Evolutionary conservation across 345 rosid genomes (phyloP).

Genomic region (Isatis tinctoria): DNA sequence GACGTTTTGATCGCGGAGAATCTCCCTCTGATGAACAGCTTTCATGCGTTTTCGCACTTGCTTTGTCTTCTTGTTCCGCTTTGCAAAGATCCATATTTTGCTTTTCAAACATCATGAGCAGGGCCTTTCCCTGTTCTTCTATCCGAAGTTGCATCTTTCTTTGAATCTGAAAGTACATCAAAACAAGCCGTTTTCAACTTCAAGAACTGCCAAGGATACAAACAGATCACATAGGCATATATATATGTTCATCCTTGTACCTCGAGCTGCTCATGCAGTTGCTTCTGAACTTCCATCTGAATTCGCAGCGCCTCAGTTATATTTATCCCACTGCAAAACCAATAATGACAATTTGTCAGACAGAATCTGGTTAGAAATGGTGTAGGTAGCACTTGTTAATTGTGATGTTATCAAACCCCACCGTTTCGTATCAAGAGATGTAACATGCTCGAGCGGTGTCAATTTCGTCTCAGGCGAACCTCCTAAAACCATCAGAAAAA

Average conservation of each 20-base stretch:
- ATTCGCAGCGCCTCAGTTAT: constrained; percentile 84
- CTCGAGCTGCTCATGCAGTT: constrained; percentile 70
- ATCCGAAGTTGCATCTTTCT: constrained; percentile 70
- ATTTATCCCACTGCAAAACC: constrained; percentile 55
- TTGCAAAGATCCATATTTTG: constrained; percentile 53
- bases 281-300: constrained; percentile 91
- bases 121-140: constrained; percentile 78
- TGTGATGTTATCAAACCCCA: constrained; percentile 35
- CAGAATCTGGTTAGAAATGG: background rate
- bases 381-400: background rate
- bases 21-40: constrained; percentile 18
- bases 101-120: constrained; percentile 60
- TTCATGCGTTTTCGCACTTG: constrained; percentile 24
- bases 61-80: constrained; percentile 31
- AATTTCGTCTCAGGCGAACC: constrained; percentile 55
- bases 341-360: background rate
- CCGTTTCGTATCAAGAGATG: constrained; percentile 73
- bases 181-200: background rate
- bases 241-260: constrained; percentile 13
- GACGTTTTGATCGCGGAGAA: constrained; percentile 50
- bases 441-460: constrained; percentile 56
- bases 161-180: constrained; percentile 56
- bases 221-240: background rate
- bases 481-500: constrained; percentile 35
- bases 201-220: background rate